Conservation (phyloP, 2,329 filamentous ascomycete species). For the Coniella vitis region DNA sequence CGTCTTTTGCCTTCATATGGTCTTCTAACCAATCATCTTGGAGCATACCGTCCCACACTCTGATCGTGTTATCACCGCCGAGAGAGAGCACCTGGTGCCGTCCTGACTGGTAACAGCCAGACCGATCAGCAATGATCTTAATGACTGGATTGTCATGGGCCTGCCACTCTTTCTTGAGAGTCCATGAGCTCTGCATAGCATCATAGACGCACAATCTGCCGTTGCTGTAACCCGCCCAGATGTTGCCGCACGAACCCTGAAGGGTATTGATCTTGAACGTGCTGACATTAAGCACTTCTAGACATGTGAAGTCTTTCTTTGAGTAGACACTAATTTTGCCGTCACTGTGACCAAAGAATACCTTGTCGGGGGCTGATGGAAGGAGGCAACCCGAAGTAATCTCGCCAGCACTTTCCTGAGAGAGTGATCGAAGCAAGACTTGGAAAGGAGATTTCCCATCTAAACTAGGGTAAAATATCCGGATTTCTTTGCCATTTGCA, state of each 20-base stretch:
- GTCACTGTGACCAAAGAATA: conserved; percentile 88
- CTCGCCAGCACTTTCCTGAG: conserved; percentile 70
- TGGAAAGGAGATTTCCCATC: conserved; percentile 67
- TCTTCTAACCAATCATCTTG: conserved; percentile 92
- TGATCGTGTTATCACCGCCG: conserved; percentile 78
- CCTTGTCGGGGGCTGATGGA: conserved; percentile 65
- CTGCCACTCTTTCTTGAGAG: conserved; percentile 88
- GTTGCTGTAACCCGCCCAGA: conserved; percentile 94
- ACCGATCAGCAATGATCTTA: conserved; percentile 68
- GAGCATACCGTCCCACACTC: conserved; percentile 85
- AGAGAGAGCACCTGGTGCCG: conserved; percentile 79
- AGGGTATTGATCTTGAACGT: conserved; percentile 92
- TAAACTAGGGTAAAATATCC: conserved; percentile 70
- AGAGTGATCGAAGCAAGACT: conserved; percentile 63
- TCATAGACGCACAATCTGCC: conserved; percentile 94
- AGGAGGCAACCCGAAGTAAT: conserved; percentile 78
- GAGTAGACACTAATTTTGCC: conserved; percentile 95
- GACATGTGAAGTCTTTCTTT: conserved; percentile 64
- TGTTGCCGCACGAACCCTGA: conserved; percentile 68
- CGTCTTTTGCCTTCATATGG: conserved; percentile 78
- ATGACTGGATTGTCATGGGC: conserved; percentile 80
- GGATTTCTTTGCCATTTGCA: conserved; percentile 77
- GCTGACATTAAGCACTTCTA: conserved; percentile 79
- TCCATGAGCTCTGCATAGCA: conserved; percentile 74
- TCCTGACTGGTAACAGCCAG: conserved; percentile 79